These are phyloP conservation scores for Hondaea fermentalgiana DNA, from an alignment of 108 stramenopile species.

Conservation along the genomic window DNA sequence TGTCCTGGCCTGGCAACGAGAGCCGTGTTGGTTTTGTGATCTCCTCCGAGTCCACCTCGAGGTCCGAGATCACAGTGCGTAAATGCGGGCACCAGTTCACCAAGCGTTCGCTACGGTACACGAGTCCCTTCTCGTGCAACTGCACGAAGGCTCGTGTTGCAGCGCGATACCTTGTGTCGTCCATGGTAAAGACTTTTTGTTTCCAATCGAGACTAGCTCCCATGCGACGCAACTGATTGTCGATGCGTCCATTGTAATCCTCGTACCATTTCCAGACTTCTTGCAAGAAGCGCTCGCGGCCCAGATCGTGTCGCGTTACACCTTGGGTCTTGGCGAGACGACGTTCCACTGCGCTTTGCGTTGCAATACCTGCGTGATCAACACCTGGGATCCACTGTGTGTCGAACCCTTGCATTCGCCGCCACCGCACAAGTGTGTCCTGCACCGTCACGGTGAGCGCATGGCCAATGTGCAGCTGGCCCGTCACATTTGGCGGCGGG, in stretches of 20 bases:
- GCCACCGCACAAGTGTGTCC: conserved; percentile 90
- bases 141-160: conserved; percentile 88
- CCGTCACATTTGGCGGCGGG: conserved; percentile 99
- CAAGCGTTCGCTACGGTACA: conserved; percentile 89
- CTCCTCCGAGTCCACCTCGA: conserved; percentile 73
- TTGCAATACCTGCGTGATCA: conserved; percentile 98
- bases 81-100: conserved; percentile 96
- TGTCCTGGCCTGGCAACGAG: neutral
- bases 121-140: conserved; percentile 81
- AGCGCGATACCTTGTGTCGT: conserved; percentile 66
- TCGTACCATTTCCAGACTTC: conserved; percentile 82
- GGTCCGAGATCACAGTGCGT: conserved; percentile 92
- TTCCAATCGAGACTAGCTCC: conserved; percentile 97
- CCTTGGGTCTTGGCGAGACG: conserved; percentile 60
- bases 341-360: conserved; percentile 93
- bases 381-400: conserved; percentile 93
- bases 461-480: conserved; percentile 97
- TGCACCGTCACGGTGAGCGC: conserved; percentile 96
- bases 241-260: conserved; percentile 90
- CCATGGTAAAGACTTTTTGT: conserved; percentile 94
- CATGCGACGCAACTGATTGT: conserved; percentile 76
- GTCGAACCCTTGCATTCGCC: conserved; percentile 90
- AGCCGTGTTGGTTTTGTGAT: neutral
- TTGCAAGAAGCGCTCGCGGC: conserved; percentile 74
- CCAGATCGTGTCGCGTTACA: conserved; percentile 66